These are phyloP conservation scores for Salinomyces thailandicus DNA, from an alignment of 2,329 filamentous ascomycete genomes.

Conservation along the genomic window DNA sequence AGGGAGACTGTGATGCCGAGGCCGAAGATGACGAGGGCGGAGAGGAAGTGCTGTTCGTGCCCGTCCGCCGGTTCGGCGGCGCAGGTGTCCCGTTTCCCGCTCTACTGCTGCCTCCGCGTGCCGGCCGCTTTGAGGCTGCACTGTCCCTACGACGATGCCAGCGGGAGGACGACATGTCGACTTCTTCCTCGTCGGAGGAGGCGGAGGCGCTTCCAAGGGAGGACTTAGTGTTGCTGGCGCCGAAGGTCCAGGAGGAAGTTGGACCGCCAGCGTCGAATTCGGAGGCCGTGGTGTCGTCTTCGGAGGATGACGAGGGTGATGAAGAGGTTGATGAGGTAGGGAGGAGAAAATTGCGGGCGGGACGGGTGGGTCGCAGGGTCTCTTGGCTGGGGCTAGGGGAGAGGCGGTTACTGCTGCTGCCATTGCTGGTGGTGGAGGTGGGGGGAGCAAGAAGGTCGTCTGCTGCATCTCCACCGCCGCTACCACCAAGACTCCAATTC, in stretches of 20 bases:
- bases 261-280: constrained; percentile 6
- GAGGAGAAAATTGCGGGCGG: constrained; percentile 55
- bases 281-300: constrained; percentile 11
- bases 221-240: constrained; percentile 24
- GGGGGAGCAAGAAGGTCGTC: not conserved
- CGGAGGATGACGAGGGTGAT: no score
- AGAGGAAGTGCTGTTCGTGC: constrained; percentile 10
- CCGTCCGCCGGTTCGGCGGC: constrained; percentile 6
- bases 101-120: no score
- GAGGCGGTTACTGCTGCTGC: constrained; percentile 22
- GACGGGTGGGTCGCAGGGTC: constrained; percentile 61
- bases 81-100: constrained; percentile 11
- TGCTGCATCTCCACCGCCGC: constrained; percentile 2
- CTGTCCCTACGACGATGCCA: constrained; percentile 23
- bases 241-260: constrained; percentile 27
- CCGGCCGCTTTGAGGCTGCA: constrained; percentile 22
- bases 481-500: constrained; percentile 18
- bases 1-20: no score
- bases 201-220: constrained; percentile 18
- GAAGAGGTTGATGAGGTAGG: no score
- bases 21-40: constrained; percentile 28
- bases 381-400: constrained; percentile 75
- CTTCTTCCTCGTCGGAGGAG: constrained; percentile 36
- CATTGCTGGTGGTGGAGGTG: not conserved
- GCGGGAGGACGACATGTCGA: not conserved